Base-by-base conservation (phyloP, 352 stramenopile genomes). In the Globisporangium alternatum region DNA sequence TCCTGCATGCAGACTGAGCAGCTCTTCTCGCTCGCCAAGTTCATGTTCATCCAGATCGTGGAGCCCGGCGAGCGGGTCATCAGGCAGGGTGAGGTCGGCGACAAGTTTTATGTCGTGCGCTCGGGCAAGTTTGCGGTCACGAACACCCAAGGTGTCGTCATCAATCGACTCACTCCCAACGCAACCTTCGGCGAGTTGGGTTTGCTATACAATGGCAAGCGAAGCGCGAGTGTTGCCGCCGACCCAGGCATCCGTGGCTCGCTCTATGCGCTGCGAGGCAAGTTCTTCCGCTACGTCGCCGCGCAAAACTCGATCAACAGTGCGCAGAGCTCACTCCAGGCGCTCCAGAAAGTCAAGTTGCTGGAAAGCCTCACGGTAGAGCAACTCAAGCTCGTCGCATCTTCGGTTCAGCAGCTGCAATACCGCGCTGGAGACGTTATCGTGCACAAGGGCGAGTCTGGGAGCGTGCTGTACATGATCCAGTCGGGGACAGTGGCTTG, bases 391-490 rank as follows among this genome's bases (percentile, higher is more conserved):
- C 43, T 75, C 30, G 75, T 86, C 9, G 75, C 77, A 30, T 65
- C 73, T 33, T 80, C 75, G 0, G 75, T 84, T 22, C 71, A 83
- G 35, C 68, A 67, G 39, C 55, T 88, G 0, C 73, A 84, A 30
- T 88, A 83, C 39, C 77, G 62, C 31, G 67, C 65, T 41, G 83
- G 81, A 0, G 80, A 88, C 45, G 77, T 88, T 9, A 93, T 96
- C 56, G 76, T 96, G 19, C 74, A 80, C 58, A 90, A 95, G 44
- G 88, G 86, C 9, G 87, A 94, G 52, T 68, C 68, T 15, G 83
- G 84, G 1, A 76, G 83, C 39, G 80, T 86, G 5, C 74, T 96
- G 62, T 96, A 94, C 72, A 93, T 96, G 72, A 86, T 96, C 30
- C 75, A 92, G 53, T 61, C 59, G 0, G 88, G 88, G 30, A 78